Conservation (phyloP, 305 asterid species). For the Fraxinus latifolia region DNA sequence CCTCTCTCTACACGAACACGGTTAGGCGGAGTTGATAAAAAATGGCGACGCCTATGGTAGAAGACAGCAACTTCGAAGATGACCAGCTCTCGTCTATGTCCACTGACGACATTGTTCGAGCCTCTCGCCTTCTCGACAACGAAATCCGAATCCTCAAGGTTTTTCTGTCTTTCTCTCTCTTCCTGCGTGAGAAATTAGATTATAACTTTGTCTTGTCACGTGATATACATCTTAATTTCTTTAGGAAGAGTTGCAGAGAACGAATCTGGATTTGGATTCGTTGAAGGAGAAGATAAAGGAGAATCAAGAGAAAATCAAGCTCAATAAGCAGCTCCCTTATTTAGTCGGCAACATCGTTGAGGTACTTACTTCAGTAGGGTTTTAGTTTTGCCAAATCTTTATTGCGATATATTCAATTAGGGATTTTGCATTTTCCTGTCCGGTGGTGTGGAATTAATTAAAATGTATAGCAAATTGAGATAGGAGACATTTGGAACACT, state of each 20-base stretch:
- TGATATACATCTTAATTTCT: neutral
- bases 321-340: constrained; percentile 80
- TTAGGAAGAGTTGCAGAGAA: constrained; percentile 80
- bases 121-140: constrained; percentile 82
- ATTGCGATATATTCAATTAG: neutral
- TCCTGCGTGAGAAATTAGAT: neutral
- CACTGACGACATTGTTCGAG: constrained; percentile 70
- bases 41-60: constrained; percentile 80
- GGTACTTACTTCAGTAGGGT: constrained; percentile 31
- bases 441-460: neutral
- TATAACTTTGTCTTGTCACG: neutral
- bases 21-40: neutral
- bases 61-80: constrained; percentile 70
- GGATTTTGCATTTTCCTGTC: neutral
- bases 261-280: constrained; percentile 69
- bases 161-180: neutral
- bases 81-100: constrained; percentile 71
- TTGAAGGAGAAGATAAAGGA: constrained; percentile 75
- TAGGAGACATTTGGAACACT: neutral
- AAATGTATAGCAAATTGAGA: neutral
- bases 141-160: constrained; percentile 80
- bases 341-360: constrained; percentile 83
- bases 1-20: neutral
- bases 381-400: neutral
- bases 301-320: constrained; percentile 80